These are phyloP conservation scores for Phytophthora pluvialis DNA, from an alignment of 352 stramenopile species.

Conservation along the genomic window DNA sequence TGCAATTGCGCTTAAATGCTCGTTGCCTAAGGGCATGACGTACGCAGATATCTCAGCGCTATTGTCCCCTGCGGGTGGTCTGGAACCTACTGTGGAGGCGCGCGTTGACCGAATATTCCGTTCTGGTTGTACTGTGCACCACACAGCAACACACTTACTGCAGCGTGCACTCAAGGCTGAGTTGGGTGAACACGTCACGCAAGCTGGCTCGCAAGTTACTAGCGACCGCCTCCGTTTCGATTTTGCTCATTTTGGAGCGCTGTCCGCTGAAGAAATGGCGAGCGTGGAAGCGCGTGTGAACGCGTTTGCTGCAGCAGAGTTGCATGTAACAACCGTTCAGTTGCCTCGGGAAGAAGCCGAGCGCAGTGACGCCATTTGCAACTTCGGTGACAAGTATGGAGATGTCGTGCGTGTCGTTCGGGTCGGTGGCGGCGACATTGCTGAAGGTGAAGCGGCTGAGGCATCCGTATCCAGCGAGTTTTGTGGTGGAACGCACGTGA, in stretches of 20 bases:
- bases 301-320: slow-evolving; percentile 47
- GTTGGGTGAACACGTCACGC: slow-evolving; percentile 74
- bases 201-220: slow-evolving; percentile 74
- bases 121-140: slow-evolving; percentile 61
- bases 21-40: slow-evolving; percentile 33
- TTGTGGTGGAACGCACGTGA: slow-evolving; percentile 79
- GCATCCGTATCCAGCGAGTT: slow-evolving; percentile 61
- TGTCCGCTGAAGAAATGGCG: slow-evolving; percentile 68
- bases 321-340: slow-evolving; percentile 48
- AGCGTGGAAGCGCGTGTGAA: slow-evolving; percentile 68
- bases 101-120: slow-evolving; percentile 60
- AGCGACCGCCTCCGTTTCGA: slow-evolving; percentile 77
- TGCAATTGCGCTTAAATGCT: slow-evolving; percentile 55
- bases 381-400: slow-evolving; percentile 88
- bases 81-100: slow-evolving; percentile 36
- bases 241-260: slow-evolving; percentile 79
- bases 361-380: slow-evolving; percentile 71
- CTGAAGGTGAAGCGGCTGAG: neutral
- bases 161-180: slow-evolving; percentile 72
- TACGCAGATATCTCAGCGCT: slow-evolving; percentile 40
- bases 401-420: slow-evolving; percentile 78
- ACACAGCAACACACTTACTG: slow-evolving; percentile 84
- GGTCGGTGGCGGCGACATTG: slow-evolving; percentile 39
- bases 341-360: slow-evolving; percentile 59
- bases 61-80: slow-evolving; percentile 11